phyloP scores from a whole-genome alignment of 2,329 filamentous ascomycete species.

The Stemphylium lycopersici region DNA sequence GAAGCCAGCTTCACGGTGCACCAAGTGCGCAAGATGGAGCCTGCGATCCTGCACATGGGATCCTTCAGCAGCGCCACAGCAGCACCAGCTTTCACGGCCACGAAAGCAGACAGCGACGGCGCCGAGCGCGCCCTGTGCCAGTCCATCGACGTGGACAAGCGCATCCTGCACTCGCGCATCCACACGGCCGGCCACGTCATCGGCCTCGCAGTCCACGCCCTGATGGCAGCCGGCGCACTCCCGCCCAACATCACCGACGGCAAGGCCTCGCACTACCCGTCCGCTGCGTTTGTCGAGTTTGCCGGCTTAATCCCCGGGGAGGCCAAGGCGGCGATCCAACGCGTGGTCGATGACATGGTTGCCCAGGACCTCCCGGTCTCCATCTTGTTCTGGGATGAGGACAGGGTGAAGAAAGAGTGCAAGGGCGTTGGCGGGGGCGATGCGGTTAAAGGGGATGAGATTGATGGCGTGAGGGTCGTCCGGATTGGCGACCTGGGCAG shows the following conservation, averaged over 20 bases:
- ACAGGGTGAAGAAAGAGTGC: conserved; percentile 58
- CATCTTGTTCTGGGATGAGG: conserved; percentile 71
- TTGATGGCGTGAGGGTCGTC: conserved; percentile 63
- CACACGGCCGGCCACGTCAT: conserved; percentile 79
- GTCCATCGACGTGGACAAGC: conserved; percentile 64
- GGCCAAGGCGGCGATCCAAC: conserved; percentile 60
- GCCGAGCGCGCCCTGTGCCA: conserved; percentile 47
- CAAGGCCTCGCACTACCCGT: conserved; percentile 75
- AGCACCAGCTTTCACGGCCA: no score
- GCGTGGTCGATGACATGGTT: conserved; percentile 65
- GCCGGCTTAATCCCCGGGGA: conserved; percentile 66
- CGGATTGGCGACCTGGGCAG: conserved; percentile 70
- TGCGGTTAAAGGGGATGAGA: conserved; percentile 40
- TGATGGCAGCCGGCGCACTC: conserved; percentile 55
- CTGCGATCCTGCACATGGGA: conserved; percentile 65
- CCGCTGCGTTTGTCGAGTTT: conserved; percentile 71
- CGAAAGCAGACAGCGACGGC: no score
- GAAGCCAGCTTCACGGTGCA: conserved; percentile 57
- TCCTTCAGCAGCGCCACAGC: conserved; percentile 50
- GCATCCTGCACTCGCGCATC: conserved; percentile 68
- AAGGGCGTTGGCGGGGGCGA: conserved; percentile 47
- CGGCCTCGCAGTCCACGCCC: conserved; percentile 67
- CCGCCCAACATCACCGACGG: conserved; percentile 63
- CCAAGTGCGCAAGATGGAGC: conserved; percentile 61
- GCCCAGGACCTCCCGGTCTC: conserved; percentile 47